A percentile compares a stretch with the other conserved stretches of the same genome.
These are phyloP conservation scores for Rhodosporidiobolus odoratus DNA, from an alignment of 768 basidiomycete species.

Conservation along the genomic window DNA sequence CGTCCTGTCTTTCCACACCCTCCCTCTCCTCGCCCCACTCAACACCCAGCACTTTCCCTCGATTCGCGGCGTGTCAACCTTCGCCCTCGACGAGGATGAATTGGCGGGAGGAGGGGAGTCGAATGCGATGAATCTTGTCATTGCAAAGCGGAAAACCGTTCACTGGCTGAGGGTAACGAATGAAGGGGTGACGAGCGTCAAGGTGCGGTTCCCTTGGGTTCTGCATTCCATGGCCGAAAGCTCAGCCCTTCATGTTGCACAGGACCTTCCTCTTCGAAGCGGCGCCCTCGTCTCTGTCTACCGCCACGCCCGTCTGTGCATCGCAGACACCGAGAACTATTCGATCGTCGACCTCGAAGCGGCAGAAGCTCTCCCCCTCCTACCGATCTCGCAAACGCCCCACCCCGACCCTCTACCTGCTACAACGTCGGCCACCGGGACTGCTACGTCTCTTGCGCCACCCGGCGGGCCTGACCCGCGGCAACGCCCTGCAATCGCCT, in stretches of 20 bases:
- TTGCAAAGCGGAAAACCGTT: slow-evolving; percentile 46
- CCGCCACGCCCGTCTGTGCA: slow-evolving; percentile 60
- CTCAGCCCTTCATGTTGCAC: rapidly evolving
- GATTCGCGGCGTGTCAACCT: slow-evolving; percentile 69
- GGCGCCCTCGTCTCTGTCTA: slow-evolving; percentile 53
- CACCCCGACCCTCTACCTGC: slow-evolving; percentile 45
- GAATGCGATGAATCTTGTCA: slow-evolving; percentile 45
- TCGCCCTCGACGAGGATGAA: slow-evolving; percentile 68
- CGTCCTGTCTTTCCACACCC: slow-evolving; percentile 65
- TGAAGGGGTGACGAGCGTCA: slow-evolving; percentile 27
- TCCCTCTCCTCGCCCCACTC: slow-evolving; percentile 73
- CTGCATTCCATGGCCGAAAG: not conserved
- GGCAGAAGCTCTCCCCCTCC: slow-evolving; percentile 62
- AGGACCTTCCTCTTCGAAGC: slow-evolving; percentile 40
- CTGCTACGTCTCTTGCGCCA: not conserved
- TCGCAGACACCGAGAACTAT: slow-evolving; percentile 69
- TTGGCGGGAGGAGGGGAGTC: slow-evolving; percentile 29
- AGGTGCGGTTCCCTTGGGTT: slow-evolving; percentile 19
- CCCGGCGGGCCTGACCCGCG: slow-evolving; percentile 12
- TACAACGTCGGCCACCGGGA: not conserved
- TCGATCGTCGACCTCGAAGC: slow-evolving; percentile 71
- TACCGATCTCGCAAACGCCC: slow-evolving; percentile 70
- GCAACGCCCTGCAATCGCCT: slow-evolving; percentile 63
- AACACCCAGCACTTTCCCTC: slow-evolving; percentile 61
- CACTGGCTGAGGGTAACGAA: slow-evolving; percentile 45